Evolutionary conservation across 805 yeast genomes (phyloP), one percentile per base, ranked within the genome.

Genomic region (Kazachstania martiniae): DNA sequence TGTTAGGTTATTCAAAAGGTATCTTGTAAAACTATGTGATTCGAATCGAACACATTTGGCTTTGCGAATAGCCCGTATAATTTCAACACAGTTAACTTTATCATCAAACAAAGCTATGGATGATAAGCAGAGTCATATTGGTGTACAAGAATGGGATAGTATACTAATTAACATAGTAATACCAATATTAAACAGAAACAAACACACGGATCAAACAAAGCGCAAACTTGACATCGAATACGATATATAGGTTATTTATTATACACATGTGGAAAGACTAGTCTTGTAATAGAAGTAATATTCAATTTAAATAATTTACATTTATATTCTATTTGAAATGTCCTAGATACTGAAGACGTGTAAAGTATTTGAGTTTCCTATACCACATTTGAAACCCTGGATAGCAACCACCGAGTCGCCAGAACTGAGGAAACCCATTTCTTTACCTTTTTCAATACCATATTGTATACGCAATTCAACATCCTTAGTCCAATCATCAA

Each of bases 381-480:
- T 72, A 68, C 97, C 97, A 62, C 89, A 81, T 58, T 94, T 83
- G 89, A 94, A 91, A 63, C 98, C 98, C 74, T 91, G 98, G 63
- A 91, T 81, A 58, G 94, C 82, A 48, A 91, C 84, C 51, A 85
- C 79, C 40, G 81, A 67, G 62, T 86, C 95, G 64, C 95, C 95
- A 64, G 74, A 77, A 51, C 66, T 63, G 60, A 91, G 69, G 64
- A 91, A 74, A 52, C 94, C 94, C 53, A 87, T 74, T 43, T 72
- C 78, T 53, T 78, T 71, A 48, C 94, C 95, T 70, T 82, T 86
- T 47, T 75, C 68, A 59, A 89, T 78, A 62, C 95, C 97, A 77
- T 80, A 80, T 65, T 80, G 72, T 61, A 91, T 76, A 72, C 98
- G 83, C 60, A 70, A 71, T 72, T 91, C 97, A 46, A 89, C 95